phyloP scores from a whole-genome alignment of 2,329 filamentous ascomycete species.

The Fusarium longipes region DNA sequence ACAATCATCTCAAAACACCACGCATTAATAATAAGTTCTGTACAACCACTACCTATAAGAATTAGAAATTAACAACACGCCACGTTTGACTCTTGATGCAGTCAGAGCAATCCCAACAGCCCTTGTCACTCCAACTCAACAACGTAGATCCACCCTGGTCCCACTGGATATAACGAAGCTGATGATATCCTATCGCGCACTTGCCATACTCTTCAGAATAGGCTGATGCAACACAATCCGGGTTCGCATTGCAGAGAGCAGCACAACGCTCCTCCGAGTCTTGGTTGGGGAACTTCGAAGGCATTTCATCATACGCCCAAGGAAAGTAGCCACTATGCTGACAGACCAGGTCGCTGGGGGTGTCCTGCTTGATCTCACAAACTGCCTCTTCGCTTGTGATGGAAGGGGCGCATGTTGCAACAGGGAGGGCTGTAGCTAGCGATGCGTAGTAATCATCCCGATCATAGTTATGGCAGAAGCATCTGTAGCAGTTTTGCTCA shows the following conservation, averaged over 20 bases:
- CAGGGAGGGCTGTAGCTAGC: neutral
- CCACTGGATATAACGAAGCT: neutral
- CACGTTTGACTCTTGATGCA: slow-evolving; percentile 16
- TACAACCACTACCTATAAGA: too few relatives aligned
- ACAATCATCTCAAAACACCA: too few relatives aligned
- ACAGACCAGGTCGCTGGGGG: neutral
- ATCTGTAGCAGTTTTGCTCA: slow-evolving; percentile 17
- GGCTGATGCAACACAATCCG: neutral
- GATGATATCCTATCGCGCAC: neutral
- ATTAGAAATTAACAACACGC: neutral
- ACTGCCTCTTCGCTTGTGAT: neutral
- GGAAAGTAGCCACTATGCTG: slow-evolving; percentile 11
- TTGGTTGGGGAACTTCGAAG: slow-evolving; percentile 7
- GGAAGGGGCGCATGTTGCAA: neutral
- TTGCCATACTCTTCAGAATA: neutral
- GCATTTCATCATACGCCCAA: neutral
- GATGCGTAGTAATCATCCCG: slow-evolving; percentile 1
- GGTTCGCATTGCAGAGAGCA: slow-evolving; percentile 13
- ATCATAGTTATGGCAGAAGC: slow-evolving; percentile 13
- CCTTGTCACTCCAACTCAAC: slow-evolving; percentile 22
- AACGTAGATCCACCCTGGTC: neutral
- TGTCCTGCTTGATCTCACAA: neutral
- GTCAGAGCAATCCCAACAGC: slow-evolving; percentile 13
- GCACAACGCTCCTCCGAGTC: slow-evolving; percentile 9
- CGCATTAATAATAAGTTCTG: too few relatives aligned